phyloP scores from a whole-genome alignment of 345 rosid species.

The Isatis tinctoria region DNA sequence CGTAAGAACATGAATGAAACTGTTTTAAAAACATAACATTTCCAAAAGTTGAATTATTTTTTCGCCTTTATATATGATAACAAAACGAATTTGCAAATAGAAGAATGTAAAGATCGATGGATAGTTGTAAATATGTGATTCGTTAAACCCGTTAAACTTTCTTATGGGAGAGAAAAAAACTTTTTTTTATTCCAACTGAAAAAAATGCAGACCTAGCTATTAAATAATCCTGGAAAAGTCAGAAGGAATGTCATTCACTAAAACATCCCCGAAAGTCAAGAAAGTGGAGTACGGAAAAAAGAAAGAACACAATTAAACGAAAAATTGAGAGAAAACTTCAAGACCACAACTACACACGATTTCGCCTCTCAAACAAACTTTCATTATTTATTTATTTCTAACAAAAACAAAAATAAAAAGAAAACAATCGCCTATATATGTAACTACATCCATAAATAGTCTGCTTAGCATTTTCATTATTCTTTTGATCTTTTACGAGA shows the following conservation, averaged over 20 bases:
- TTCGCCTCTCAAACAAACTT: no score
- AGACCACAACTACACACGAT: no score
- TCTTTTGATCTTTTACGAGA: not conserved
- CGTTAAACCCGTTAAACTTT: not conserved
- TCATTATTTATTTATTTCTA: no score
- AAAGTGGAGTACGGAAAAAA: no score
- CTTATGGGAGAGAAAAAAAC: no score
- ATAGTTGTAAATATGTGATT: not conserved
- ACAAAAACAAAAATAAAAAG: no score
- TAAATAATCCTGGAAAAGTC: not conserved
- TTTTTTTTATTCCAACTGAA: not conserved
- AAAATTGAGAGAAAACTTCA: no score
- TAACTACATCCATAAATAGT: not conserved
- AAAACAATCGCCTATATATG: not conserved
- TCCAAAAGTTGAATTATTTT: no score
- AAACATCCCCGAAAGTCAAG: no score
- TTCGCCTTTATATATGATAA: not conserved
- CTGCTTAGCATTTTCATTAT: not conserved
- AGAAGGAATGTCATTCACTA: not conserved
- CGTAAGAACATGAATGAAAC: no score
- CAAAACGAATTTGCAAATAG: not conserved
- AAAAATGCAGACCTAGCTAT: not conserved
- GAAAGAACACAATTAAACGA: no score
- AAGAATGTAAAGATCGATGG: not conserved
- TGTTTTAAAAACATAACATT: no score